Conservation (phyloP, 148 eudicot genomes). For the Chenopodium formosanum region DNA sequence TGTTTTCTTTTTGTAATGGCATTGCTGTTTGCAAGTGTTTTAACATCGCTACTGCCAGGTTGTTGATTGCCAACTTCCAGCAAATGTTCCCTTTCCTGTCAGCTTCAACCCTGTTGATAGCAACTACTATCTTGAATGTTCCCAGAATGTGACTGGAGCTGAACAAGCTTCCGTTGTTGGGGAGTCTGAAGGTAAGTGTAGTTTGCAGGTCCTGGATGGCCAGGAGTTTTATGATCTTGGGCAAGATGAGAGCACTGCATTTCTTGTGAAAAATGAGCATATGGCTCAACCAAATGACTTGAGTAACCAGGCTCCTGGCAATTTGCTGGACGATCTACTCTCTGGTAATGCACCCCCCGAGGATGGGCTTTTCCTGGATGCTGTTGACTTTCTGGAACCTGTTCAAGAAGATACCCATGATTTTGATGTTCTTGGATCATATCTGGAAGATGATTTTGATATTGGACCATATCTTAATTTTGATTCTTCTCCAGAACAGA, state of each 20-base stretch:
- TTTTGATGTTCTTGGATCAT: constrained; percentile 51
- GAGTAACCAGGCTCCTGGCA: constrained; percentile 35
- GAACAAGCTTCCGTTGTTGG: constrained; percentile 28
- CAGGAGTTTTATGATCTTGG: constrained; percentile 38
- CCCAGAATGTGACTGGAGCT: constrained; percentile 26
- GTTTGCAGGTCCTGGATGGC: constrained; percentile 37
- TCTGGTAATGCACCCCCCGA: constrained; percentile 34
- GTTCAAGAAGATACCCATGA: constrained; percentile 44
- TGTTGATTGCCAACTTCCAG: constrained; percentile 40
- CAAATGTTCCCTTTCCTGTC: constrained; percentile 34
- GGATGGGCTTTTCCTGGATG: constrained; percentile 57
- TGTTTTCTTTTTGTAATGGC: not conserved
- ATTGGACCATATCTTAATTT: constrained; percentile 36
- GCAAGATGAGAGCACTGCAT: constrained; percentile 27
- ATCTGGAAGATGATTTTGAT: constrained; percentile 44
- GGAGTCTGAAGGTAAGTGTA: constrained; percentile 30
- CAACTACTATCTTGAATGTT: constrained; percentile 34
- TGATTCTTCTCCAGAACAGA: constrained; percentile 37
- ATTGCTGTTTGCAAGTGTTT: not conserved
- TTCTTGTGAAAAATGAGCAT: constrained; percentile 55
- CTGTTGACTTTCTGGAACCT: constrained; percentile 53
- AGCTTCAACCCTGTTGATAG: constrained; percentile 38
- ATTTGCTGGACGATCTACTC: constrained; percentile 53
- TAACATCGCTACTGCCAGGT: constrained; percentile 38
- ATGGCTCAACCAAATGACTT: constrained; percentile 47